Evolutionary conservation across 441 rosid genomes (phyloP).

Genomic region (Arabidopsis lyrata): DNA sequence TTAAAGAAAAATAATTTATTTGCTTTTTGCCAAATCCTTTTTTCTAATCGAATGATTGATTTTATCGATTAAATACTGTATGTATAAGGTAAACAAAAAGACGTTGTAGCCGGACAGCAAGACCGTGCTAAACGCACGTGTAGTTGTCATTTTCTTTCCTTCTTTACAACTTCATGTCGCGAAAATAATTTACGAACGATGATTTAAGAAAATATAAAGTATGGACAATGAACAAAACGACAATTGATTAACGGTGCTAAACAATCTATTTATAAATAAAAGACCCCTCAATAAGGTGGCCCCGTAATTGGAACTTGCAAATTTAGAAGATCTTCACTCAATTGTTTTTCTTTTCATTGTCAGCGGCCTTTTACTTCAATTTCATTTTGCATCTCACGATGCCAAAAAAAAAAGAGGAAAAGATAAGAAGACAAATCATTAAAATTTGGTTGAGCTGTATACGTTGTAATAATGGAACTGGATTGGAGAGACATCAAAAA

Average conservation of each 20-base stretch:
- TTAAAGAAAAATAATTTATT: neutral
- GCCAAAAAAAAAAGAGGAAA: no score
- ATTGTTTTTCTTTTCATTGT: no score
- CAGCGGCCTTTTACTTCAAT: no score
- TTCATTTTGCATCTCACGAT: no score
- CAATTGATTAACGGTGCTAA: constrained; percentile 20
- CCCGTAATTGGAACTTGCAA: no score
- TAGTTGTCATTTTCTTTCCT: constrained; percentile 34
- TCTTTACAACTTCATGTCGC: constrained; percentile 23
- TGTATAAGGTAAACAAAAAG: neutral
- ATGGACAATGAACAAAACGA: constrained; percentile 28
- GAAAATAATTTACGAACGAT: constrained; percentile 6
- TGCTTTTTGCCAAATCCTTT: neutral
- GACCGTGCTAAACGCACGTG: constrained; percentile 43
- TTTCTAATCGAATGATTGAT: neutral
- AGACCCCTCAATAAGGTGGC: no score
- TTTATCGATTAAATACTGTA: neutral
- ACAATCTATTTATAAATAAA: neutral
- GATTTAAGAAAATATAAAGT: neutral
- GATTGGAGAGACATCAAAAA: neutral
- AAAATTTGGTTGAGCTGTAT: constrained; percentile 12
- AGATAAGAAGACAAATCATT: neutral
- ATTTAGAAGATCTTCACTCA: no score
- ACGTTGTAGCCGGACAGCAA: constrained; percentile 33
- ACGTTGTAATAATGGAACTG: constrained; percentile 33